Percentiles rank a stretch among this genome's conserved stretches.
Evolutionary conservation across 768 basidiomycete species (phyloP).

Genomic region (Boletus sp.): DNA sequence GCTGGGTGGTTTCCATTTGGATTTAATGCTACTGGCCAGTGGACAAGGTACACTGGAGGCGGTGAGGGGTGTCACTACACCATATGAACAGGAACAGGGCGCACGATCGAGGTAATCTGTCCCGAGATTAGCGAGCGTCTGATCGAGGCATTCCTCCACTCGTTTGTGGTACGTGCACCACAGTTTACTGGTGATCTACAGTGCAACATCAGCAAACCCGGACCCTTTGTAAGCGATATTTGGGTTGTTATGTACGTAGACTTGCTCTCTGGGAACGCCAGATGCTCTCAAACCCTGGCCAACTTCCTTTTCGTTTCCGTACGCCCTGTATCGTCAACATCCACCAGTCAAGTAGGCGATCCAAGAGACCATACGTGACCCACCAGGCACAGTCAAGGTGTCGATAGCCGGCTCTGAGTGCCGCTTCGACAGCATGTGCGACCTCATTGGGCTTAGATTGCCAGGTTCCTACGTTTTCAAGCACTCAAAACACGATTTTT

Average conservation of each 20-base stretch:
- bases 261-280: slow-evolving; percentile 72
- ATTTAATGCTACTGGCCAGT: slow-evolving; percentile 80
- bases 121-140: slow-evolving; percentile 75
- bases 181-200: slow-evolving; percentile 67
- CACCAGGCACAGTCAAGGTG: slow-evolving; percentile 71
- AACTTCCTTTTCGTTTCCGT: slow-evolving; percentile 79
- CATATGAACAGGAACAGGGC: slow-evolving; percentile 19
- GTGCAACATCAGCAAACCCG: not conserved
- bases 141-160: slow-evolving; percentile 71
- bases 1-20: slow-evolving; percentile 60
- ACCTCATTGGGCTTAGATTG: slow-evolving; percentile 75
- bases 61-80: not conserved
- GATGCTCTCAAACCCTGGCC: slow-evolving; percentile 75
- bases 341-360: slow-evolving; percentile 16
- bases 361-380: slow-evolving; percentile 4
- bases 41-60: slow-evolving; percentile 55
- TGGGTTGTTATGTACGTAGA: slow-evolving; percentile 46
- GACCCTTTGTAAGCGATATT: not conserved
- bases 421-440: slow-evolving; percentile 63
- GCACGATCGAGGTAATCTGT: slow-evolving; percentile 79
- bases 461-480: slow-evolving; percentile 62
- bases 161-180: slow-evolving; percentile 67
- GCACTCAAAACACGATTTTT: not conserved
- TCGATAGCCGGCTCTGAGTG: slow-evolving; percentile 74
- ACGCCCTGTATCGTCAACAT: slow-evolving; percentile 40